Conservation (phyloP, 2,329 filamentous ascomycete genomes). For the Simplicillium aogashimaense region DNA sequence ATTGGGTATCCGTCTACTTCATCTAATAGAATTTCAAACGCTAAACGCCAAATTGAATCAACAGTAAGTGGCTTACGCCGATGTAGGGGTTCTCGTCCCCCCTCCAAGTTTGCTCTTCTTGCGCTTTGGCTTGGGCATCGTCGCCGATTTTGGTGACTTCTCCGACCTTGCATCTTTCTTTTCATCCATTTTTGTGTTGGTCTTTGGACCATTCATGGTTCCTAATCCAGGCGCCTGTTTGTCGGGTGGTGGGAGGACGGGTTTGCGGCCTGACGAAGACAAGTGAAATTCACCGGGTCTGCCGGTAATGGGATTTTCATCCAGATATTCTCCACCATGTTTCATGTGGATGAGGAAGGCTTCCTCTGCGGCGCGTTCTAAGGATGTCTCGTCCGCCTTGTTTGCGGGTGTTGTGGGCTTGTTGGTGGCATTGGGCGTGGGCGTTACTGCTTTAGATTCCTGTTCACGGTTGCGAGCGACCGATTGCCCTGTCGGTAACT, state of each 20-base stretch:
- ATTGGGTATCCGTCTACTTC: conserved; percentile 1
- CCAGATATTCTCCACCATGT: conserved; percentile 55
- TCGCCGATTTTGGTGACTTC: conserved; percentile 32
- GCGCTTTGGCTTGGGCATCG: conserved; percentile 31
- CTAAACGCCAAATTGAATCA: neutral
- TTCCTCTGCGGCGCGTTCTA: conserved; percentile 44
- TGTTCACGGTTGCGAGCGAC: conserved; percentile 17
- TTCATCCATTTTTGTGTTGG: conserved; percentile 31
- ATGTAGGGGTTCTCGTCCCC: conserved; percentile 20
- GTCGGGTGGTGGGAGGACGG: conserved; percentile 20
- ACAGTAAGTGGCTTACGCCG: neutral
- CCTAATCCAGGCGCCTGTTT: conserved; percentile 20
- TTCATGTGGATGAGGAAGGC: conserved; percentile 47
- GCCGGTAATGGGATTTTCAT: conserved; percentile 59
- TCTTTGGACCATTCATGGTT: conserved; percentile 21
- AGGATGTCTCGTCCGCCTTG: conserved; percentile 26
- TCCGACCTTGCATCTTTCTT: conserved; percentile 37
- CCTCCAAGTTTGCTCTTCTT: conserved; percentile 36
- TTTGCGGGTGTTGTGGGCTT: conserved; percentile 15
- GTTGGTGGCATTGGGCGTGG: conserved; percentile 17
- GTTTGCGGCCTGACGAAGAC: conserved; percentile 48
- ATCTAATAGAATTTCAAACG: neutral
- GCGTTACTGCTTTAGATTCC: conserved; percentile 37
- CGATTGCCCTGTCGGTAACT: conserved; percentile 21
- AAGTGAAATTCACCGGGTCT: conserved; percentile 57